phyloP scores from a whole-genome alignment of 2,329 filamentous ascomycete species.

The Leptosphaerulina australis region DNA sequence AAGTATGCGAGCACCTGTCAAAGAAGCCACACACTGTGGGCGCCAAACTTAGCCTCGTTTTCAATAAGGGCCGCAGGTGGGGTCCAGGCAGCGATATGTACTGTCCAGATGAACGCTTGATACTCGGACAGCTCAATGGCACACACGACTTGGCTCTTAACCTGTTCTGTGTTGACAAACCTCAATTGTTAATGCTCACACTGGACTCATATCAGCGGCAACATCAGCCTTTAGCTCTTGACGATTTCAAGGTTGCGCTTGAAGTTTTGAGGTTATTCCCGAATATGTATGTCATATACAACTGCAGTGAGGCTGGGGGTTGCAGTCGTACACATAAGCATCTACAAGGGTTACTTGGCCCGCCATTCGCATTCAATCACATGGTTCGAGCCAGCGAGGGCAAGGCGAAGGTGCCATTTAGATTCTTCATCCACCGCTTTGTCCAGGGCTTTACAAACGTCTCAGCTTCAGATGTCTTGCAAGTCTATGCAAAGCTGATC shows the following conservation, averaged over 20 bases:
- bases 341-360: constrained; percentile 51
- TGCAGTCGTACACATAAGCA: constrained; percentile 59
- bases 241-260: constrained; percentile 52
- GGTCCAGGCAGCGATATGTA: constrained; percentile 51
- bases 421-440: constrained; percentile 45
- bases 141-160: constrained; percentile 58
- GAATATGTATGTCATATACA: constrained; percentile 54
- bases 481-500: constrained; percentile 30
- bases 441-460: constrained; percentile 17
- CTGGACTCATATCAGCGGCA: constrained; percentile 56
- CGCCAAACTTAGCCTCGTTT: constrained; percentile 24
- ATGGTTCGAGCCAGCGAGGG: constrained; percentile 34
- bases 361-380: constrained; percentile 39
- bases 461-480: constrained; percentile 18
- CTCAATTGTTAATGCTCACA: constrained; percentile 57
- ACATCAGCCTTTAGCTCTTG: constrained; percentile 49
- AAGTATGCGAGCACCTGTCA: constrained; percentile 36
- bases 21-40: constrained; percentile 41
- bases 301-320: constrained; percentile 54
- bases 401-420: constrained; percentile 43
- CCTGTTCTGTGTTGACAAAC: constrained; percentile 57
- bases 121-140: constrained; percentile 48
- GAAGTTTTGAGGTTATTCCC: constrained; percentile 40
- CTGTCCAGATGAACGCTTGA: constrained; percentile 52
- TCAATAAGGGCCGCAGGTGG: constrained; percentile 31